Percentiles rank a stretch among this genome's conserved stretches.
Conservation (phyloP, 176 grass and related monocot genomes). For the Eremochloa ophiuroides region DNA sequence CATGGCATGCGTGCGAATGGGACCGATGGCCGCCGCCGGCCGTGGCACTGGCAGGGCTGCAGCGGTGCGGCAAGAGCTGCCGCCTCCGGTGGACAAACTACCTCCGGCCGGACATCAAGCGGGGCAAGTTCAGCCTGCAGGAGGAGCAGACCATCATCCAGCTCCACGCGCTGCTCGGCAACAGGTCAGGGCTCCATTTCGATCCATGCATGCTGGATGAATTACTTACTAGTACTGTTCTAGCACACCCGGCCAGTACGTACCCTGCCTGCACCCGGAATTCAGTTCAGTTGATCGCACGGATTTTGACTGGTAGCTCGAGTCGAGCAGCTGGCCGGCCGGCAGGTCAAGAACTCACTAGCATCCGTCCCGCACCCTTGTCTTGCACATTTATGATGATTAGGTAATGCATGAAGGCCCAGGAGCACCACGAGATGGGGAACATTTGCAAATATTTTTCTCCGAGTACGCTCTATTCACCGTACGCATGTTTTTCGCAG, state of each 20-base stretch:
- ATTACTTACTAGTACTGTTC: background rate
- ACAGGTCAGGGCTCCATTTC: slow-evolving; percentile 19
- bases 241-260: background rate
- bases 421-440: background rate
- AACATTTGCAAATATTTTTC: background rate
- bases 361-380: slow-evolving; percentile 1
- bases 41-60: slow-evolving; percentile 42
- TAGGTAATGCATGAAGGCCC: background rate
- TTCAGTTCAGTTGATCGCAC: background rate
- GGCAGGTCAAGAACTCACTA: slow-evolving; percentile 15
- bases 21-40: too few relatives aligned
- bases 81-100: slow-evolving; percentile 95
- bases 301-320: slow-evolving; percentile 29
- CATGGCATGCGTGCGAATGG: background rate
- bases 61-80: slow-evolving; percentile 93
- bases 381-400: slow-evolving; percentile 32
- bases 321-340: background rate
- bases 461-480: background rate
- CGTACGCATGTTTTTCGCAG: background rate
- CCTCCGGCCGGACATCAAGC: slow-evolving; percentile 89
- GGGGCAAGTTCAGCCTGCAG: slow-evolving; percentile 76
- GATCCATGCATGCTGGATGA: too few relatives aligned
- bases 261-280: background rate
- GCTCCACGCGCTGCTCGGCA: slow-evolving; percentile 59
- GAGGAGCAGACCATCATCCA: slow-evolving; percentile 75